Evolutionary conservation across 73 alveolate species (phyloP), one percentile per base, ranked within the genome.

Genomic region (Blepharisma stoltei): DNA sequence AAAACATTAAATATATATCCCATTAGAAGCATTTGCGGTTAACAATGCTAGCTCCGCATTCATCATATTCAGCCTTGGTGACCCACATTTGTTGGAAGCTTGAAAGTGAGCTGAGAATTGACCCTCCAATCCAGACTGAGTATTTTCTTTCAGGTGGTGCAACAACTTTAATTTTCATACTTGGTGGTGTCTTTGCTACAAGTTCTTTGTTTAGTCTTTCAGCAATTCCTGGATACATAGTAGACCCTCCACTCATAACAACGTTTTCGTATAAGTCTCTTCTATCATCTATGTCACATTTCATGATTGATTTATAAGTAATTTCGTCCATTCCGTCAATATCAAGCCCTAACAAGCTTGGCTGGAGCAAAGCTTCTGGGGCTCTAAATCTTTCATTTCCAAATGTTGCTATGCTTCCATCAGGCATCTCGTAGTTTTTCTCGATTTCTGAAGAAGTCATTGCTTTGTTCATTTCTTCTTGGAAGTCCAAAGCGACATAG

Each of bases 61-160:
- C 99, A 67, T 97, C 98, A 83, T 93, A 97, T 83, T 96, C 99
- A 7, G 89, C 95, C 80, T 94, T 97, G 18, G 98, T 90, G 60
- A 97, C 91, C 99, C 99, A 97, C 95, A 92, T 95, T 76, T 92
- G 83, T 81, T 93, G 92, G 86, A 90, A 90, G 84, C 91, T 90
- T 66, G 86, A 70, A 41, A 90, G 77, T 5, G 94, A 54, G 7
- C 94, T 77, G 14, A 92, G 83, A 20, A 81, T 90, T 25, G 95
- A 80, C 6, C 96, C 98, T 9, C 98, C 98, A n/a, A 82, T 90
- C 98, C 95, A 92, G 43, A 83, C 83, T 21, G 81, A 44, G 81
- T 77, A 83, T 78, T 92, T 84, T 54, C 97, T 80, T 70, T 90
- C 95, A 11, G 95, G 97, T 14, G 84, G 81, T 7, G 91, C 90